These are phyloP conservation scores for Syncephalastrum sp. DNA, from an alignment of 371 early-diverging fungal species.

Conservation along the genomic window DNA sequence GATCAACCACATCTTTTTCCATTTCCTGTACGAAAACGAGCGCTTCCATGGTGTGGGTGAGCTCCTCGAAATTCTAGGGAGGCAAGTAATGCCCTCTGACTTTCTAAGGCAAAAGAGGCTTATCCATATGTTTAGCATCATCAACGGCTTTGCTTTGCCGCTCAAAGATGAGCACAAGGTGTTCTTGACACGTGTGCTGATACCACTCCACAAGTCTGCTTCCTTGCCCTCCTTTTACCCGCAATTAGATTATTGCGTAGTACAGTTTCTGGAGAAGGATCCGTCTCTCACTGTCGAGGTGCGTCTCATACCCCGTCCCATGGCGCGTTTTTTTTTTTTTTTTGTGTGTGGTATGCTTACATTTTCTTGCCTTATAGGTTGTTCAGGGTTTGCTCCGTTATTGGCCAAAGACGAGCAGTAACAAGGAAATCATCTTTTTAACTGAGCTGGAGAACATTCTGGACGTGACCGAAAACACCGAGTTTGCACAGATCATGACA, in stretches of 20 bases:
- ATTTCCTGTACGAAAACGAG: constrained; percentile 95
- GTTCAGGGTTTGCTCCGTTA: constrained; percentile 86
- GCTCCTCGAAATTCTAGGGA: constrained; percentile 95
- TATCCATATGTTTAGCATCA: constrained; percentile 61
- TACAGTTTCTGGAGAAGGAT: constrained; percentile 98
- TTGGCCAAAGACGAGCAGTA: constrained; percentile 98
- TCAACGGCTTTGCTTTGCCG: constrained; percentile 98
- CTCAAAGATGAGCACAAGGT: constrained; percentile 97
- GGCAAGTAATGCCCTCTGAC: constrained; percentile 24
- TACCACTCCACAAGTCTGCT: constrained; percentile 95
- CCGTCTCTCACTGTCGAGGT: constrained; percentile 87
- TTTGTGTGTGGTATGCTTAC: too few relatives aligned
- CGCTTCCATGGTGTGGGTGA: constrained; percentile 97
- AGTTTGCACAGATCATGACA: constrained; percentile 84
- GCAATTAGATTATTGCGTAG: constrained; percentile 96
- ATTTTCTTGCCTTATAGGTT: constrained; percentile 47
- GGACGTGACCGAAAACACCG: constrained; percentile 88
- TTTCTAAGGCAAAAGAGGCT: background rate
- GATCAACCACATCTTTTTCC: constrained; percentile 96
- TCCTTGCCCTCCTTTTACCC: constrained; percentile 91
- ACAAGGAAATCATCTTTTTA: constrained; percentile 97
- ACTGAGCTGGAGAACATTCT: constrained; percentile 96
- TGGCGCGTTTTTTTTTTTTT: too few relatives aligned
- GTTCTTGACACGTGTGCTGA: constrained; percentile 86
- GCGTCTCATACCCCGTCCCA: background rate